Evolutionary conservation across 441 rosid species (phyloP).

Genomic region (Jatropha multifida): DNA sequence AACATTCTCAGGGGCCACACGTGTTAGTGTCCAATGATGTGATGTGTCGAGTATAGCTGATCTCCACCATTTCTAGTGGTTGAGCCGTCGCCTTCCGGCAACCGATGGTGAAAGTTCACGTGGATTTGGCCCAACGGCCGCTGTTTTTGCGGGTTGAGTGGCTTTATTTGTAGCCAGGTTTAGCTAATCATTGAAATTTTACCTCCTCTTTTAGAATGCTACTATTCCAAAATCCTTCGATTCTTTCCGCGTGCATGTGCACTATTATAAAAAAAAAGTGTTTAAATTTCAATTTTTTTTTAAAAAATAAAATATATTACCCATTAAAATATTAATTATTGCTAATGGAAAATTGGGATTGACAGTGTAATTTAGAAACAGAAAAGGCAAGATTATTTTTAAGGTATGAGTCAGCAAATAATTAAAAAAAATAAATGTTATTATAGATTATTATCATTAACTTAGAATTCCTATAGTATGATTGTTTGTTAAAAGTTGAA

Average conservation of each 20-base stretch:
- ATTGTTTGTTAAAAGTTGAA: conserved; percentile 10
- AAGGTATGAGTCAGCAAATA: neutral
- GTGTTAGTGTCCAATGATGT: conserved; percentile 35
- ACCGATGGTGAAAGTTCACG: conserved; percentile 2
- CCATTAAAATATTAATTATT: too few species aligned
- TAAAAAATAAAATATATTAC: too few species aligned
- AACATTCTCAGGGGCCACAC: conserved; percentile 33
- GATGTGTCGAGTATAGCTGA: conserved; percentile 26
- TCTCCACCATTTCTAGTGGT: conserved; percentile 15
- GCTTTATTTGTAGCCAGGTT: neutral
- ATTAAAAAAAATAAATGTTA: neutral
- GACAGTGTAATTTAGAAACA: too few species aligned
- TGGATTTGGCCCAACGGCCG: neutral
- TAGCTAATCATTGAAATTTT: neutral
- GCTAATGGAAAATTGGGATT: too few species aligned
- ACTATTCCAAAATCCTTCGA: neutral
- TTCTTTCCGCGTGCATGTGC: neutral
- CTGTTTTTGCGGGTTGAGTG: conserved; percentile 6
- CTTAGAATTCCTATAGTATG: conserved; percentile 12
- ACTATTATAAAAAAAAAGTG: too few species aligned
- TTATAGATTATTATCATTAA: neutral
- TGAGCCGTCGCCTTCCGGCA: conserved; percentile 32
- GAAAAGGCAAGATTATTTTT: neutral
- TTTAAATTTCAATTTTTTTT: too few species aligned
- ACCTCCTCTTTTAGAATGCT: neutral